A percentile compares a stretch with the other conserved stretches of the same genome.
Evolutionary conservation across 1,284 basidiomycete species (phyloP).

Genomic region (Stygiomarasmius scandens): DNA sequence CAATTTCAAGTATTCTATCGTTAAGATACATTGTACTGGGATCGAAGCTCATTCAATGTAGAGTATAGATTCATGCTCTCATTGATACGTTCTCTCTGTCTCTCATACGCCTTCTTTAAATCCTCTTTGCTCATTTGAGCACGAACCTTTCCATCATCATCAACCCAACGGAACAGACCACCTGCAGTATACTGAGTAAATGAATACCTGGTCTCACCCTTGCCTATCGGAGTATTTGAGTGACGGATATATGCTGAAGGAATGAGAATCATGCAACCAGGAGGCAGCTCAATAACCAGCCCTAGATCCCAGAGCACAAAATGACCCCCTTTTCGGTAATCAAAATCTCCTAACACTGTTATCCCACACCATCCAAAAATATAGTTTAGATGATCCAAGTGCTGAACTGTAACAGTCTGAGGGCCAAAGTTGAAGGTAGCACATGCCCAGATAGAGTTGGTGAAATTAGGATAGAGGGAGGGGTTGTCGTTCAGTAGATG

Average conservation of each 20-base stretch:
- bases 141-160: conserved; percentile 22
- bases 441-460: conserved; percentile 1
- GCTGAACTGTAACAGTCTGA: neutral
- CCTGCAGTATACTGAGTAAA: conserved; percentile 29
- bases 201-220: conserved; percentile 22
- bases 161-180: conserved; percentile 26
- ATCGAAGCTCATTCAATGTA: no score
- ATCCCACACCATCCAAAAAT: conserved; percentile 26
- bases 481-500: neutral
- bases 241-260: conserved; percentile 29
- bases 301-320: conserved; percentile 26
- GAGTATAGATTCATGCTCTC: no score
- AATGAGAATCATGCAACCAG: conserved; percentile 25
- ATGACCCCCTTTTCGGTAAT: conserved; percentile 26
- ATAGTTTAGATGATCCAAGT: conserved; percentile 1
- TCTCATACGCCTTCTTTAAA: no score
- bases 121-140: neutral
- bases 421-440: conserved; percentile 8
- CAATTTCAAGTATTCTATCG: no score
- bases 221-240: conserved; percentile 26
- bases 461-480: neutral
- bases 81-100: no score
- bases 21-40: no score
- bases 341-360: conserved; percentile 24
- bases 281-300: conserved; percentile 27